Evolutionary conservation across 202 grass and related monocot genomes (phyloP).

Genomic region (Digitaria exilis): DNA sequence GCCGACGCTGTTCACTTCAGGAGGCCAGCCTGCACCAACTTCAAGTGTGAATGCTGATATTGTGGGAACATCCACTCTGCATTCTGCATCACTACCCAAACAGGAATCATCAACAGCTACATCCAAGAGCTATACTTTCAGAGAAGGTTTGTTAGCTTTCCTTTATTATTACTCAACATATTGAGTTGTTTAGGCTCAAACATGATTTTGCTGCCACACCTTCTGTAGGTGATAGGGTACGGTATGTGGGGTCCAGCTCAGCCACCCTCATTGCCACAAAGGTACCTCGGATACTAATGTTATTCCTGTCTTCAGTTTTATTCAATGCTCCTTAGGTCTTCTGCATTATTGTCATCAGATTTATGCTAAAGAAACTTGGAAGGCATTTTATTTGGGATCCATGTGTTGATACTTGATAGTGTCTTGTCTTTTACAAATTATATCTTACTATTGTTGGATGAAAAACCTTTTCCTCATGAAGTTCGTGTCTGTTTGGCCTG

Average conservation of each 20-base stretch:
- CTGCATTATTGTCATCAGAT: constrained; percentile 7
- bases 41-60: constrained; percentile 97
- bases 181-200: constrained; percentile 33
- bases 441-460: constrained; percentile 11
- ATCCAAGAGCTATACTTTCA: constrained; percentile 94
- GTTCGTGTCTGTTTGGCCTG: constrained; percentile 15
- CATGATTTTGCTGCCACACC: constrained; percentile 28
- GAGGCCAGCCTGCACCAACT: constrained; percentile 73
- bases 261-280: constrained; percentile 50
- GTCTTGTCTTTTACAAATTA: constrained; percentile 1
- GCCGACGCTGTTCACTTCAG: constrained; percentile 68
- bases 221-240: constrained; percentile 92
- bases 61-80: constrained; percentile 78
- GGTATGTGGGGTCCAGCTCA: constrained; percentile 64
- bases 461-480: constrained; percentile 10
- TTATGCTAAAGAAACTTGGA: background rate
- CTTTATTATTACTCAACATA: constrained; percentile 24
- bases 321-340: constrained; percentile 11
- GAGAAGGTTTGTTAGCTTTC: constrained; percentile 67
- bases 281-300: constrained; percentile 46
- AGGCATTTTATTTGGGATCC: constrained; percentile 1
- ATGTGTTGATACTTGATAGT: background rate
- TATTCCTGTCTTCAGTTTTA: constrained; percentile 21
- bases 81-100: constrained; percentile 83
- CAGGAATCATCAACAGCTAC: constrained; percentile 90